phyloP scores from a whole-genome alignment of 2,329 filamentous ascomycete genomes.

The Alternaria ethzedia region DNA sequence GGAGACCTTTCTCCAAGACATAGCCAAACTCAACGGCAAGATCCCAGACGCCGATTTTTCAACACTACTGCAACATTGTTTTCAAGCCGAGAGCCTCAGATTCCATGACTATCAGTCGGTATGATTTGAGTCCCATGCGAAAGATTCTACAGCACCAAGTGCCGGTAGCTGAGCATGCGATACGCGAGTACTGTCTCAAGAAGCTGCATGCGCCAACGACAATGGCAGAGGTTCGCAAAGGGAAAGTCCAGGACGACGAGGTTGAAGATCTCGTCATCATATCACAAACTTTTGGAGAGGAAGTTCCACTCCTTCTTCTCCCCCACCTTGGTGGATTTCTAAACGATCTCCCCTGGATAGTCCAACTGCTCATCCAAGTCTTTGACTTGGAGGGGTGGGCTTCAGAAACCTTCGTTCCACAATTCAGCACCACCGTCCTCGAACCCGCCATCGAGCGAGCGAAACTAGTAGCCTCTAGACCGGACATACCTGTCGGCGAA shows the following conservation, averaged over 20 bases:
- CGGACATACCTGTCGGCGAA: neutral
- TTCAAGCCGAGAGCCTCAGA: accelerated
- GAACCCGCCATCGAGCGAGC: neutral
- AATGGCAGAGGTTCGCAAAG: neutral
- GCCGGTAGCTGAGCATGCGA: neutral
- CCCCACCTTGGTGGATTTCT: accelerated
- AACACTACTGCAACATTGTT: neutral
- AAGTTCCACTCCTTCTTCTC: neutral
- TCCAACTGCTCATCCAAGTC: neutral
- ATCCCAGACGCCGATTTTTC: neutral
- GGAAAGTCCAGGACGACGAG: neutral
- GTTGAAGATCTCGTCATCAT: neutral
- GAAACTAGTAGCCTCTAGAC: neutral
- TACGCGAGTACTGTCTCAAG: neutral
- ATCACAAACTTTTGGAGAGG: neutral
- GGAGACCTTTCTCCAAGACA: neutral
- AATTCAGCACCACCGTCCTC: neutral
- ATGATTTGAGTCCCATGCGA: neutral
- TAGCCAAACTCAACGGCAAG: neutral
- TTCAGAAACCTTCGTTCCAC: neutral
- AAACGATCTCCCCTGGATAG: neutral
- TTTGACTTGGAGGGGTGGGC: neutral
- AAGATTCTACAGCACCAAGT: neutral
- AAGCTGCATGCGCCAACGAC: neutral
- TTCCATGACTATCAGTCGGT: neutral